Conservation (phyloP, 2,329 filamentous ascomycete genomes). For the Byssochlamys sp. region DNA sequence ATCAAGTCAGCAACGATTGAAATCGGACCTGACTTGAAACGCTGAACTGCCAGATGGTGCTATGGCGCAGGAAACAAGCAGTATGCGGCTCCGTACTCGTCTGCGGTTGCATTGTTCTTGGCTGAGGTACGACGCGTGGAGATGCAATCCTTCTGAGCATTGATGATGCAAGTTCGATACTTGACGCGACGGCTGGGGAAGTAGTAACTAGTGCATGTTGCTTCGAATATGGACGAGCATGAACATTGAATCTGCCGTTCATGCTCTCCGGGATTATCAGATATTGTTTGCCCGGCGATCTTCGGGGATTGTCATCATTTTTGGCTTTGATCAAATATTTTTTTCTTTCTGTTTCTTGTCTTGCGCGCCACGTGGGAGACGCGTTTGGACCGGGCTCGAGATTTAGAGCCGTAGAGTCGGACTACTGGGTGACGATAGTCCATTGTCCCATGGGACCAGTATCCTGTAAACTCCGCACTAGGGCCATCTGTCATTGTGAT, state of each 20-base stretch:
- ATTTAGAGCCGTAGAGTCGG: neutral
- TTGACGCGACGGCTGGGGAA: neutral
- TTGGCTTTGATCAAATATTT: neutral
- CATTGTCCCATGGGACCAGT: neutral
- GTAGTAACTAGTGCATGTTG: no score
- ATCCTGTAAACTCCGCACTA: neutral
- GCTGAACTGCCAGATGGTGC: neutral
- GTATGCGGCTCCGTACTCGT: neutral
- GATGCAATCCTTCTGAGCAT: neutral
- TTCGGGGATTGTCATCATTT: neutral
- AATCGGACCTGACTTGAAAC: neutral
- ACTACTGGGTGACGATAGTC: neutral
- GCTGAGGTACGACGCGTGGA: neutral
- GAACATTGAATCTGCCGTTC: neutral
- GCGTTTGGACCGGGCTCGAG: neutral
- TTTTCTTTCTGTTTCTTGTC: neutral
- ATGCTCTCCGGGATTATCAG: neutral
- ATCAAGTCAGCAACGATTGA: neutral
- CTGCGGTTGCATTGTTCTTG: neutral
- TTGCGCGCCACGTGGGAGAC: neutral
- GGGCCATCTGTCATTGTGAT: neutral
- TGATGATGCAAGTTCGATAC: neutral
- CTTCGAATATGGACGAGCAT: neutral
- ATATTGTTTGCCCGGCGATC: neutral
- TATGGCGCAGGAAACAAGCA: neutral